Conservation (phyloP, 2,329 filamentous ascomycete species). For the Neofusicoccum cordaticola region DNA sequence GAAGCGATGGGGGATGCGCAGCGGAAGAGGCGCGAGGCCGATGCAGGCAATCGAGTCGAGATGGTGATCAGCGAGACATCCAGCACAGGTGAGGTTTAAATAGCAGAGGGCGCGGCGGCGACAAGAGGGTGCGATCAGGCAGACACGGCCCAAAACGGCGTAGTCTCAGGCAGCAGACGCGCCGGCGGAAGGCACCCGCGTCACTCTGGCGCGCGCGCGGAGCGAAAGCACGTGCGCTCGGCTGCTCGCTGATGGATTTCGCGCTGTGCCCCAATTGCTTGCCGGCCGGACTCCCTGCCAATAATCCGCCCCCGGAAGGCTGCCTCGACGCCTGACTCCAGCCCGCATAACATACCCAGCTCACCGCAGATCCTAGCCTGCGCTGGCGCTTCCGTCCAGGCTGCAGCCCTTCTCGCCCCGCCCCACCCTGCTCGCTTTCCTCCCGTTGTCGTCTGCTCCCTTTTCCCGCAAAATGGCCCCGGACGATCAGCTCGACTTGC, state of each 20-base stretch:
- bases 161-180: conserved; percentile 2
- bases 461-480: neutral
- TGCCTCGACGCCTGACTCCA: neutral
- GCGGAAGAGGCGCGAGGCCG: no score
- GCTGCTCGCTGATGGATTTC: neutral
- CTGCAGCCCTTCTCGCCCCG: neutral
- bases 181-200: neutral
- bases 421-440: neutral
- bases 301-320: neutral
- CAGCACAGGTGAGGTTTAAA: neutral
- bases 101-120: neutral
- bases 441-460: neutral
- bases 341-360: neutral
- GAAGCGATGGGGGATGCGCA: no score
- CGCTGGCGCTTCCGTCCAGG: neutral
- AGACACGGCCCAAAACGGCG: neutral
- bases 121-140: neutral
- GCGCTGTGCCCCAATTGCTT: neutral
- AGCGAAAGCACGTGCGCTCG: conserved; percentile 3
- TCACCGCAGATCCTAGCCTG: neutral
- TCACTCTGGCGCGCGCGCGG: neutral
- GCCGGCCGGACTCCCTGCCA: neutral
- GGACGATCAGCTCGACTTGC: conserved; percentile 2
- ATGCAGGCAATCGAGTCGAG: no score
- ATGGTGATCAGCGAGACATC: no score